A percentile compares a stretch with the other conserved stretches of the same genome.
phyloP scores from a whole-genome alignment of 1,139 yeast species.

The Candida sp. region DNA sequence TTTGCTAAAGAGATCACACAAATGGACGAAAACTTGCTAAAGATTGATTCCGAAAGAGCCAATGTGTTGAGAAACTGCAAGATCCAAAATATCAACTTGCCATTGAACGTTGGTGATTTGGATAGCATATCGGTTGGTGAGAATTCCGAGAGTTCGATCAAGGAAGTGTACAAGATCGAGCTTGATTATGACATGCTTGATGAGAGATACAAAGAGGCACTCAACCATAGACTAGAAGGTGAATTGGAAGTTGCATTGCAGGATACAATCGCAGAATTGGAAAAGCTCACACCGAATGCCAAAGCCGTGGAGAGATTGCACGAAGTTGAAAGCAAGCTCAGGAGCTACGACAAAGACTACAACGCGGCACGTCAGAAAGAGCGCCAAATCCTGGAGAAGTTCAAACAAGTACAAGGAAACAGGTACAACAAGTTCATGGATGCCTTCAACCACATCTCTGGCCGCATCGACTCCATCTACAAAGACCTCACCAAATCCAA shows the following conservation, averaged over 20 bases:
- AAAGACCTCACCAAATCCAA: constrained; percentile 80
- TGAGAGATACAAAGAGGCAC: constrained; percentile 44
- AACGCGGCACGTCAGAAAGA: constrained; percentile 66
- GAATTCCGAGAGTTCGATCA: constrained; percentile 39
- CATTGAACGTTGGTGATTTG: constrained; percentile 62
- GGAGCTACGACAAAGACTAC: constrained; percentile 69
- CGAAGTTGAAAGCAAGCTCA: constrained; percentile 67
- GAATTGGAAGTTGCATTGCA: constrained; percentile 47
- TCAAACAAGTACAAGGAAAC: constrained; percentile 60
- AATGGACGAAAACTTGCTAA: constrained; percentile 59
- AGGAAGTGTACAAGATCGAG: constrained; percentile 50
- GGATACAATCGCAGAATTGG: constrained; percentile 49
- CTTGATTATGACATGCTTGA: constrained; percentile 62
- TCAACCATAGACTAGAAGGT: constrained; percentile 43
- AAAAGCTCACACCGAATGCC: constrained; percentile 73
- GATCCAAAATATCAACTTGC: constrained; percentile 70
- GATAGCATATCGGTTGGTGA: constrained; percentile 52
- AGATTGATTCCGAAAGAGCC: constrained; percentile 59
- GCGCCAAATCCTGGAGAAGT: constrained; percentile 55
- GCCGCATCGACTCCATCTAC: constrained; percentile 77
- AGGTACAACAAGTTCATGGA: constrained; percentile 67
- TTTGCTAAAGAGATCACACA: constrained; percentile 36
- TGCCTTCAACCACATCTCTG: constrained; percentile 80
- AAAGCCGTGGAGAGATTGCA: constrained; percentile 79
- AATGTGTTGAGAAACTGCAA: constrained; percentile 74